Evolutionary conservation across 2,329 filamentous ascomycete species (phyloP), one percentile per base, ranked within the genome.

Genomic region (Aquanectria penicillioides): DNA sequence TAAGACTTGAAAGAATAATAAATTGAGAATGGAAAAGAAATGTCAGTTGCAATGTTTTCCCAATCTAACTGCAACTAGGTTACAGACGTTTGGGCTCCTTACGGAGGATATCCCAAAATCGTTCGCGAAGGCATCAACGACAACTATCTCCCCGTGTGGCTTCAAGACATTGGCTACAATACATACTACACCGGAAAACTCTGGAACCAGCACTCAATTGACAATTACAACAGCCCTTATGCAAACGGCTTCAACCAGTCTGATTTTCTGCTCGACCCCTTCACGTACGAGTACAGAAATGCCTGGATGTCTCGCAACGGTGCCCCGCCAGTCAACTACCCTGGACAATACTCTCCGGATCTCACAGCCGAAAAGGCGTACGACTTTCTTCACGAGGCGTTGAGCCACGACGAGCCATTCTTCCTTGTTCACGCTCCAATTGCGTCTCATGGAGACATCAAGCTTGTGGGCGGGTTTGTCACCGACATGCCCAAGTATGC

Each of bases 141-240:
- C 2, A 88, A 59, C n/a, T 59, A 55, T 62, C 79, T 91, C 0
- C 88, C 89, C 0, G 71, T 91, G 0, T 92, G 89, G 88, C 75
- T 92, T 26, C 88, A 91, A 67, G 71, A 82, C 2, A 83, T 83
- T 1, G 88, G 88, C 2, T 91, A 91, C 71, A 84, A 86, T 66
- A 91, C 88, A 0, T 91, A 89, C 69, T 91, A 91, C 67, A 84
- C 84, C 0, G 89, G 87, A n/a, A 92, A 92, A 68, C 77, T 90
- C 12, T 88, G 88, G 76, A 92, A 92, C 65, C 78, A 81, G 0
- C 87, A 90, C 53, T 83, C 78, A 0, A 77, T 83, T 2, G 69
- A 78, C 1, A 91, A 88, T 60, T 91, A 89, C 71, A 75, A 88
- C 67, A 75, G 77, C n/a, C 82, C 86, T 0, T 80, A 77, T 55